Conservation (phyloP, 208 protist species). For the Trypanosoma caninum region DNA sequence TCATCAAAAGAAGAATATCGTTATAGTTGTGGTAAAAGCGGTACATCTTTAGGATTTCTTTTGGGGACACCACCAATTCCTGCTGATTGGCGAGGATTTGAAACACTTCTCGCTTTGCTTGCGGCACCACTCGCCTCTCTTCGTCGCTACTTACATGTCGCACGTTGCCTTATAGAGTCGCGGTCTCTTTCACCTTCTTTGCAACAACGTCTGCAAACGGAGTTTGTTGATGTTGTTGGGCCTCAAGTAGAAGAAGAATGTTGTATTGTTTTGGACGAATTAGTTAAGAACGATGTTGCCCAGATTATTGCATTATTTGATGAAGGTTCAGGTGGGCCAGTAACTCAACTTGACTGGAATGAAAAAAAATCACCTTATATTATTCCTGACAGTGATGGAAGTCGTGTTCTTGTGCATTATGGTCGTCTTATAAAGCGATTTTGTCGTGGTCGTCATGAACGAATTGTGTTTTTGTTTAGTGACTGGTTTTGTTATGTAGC, state of each 20-base stretch:
- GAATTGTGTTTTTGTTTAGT: slow-evolving; percentile 79
- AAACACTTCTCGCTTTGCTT: slow-evolving; percentile 67
- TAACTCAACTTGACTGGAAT: background rate
- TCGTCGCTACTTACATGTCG: slow-evolving; percentile 67
- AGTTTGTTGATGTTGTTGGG: slow-evolving; percentile 47
- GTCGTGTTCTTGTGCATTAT: slow-evolving; percentile 63
- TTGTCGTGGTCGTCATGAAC: slow-evolving; percentile 61
- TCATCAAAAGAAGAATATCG: too few species aligned
- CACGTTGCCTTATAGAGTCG: slow-evolving; percentile 61
- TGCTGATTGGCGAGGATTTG: slow-evolving; percentile 58
- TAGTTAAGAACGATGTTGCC: slow-evolving; percentile 48
- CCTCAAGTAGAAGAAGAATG: slow-evolving; percentile 47
- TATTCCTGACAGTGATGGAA: slow-evolving; percentile 16
- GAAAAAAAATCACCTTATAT: slow-evolving; percentile 17
- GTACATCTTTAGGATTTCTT: background rate
- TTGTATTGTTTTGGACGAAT: slow-evolving; percentile 54
- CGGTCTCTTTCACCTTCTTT: slow-evolving; percentile 31
- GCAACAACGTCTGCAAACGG: slow-evolving; percentile 32
- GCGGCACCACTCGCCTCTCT: slow-evolving; percentile 59
- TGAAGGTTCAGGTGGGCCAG: slow-evolving; percentile 4
- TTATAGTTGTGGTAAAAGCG: background rate
- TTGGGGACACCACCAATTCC: slow-evolving; percentile 40
- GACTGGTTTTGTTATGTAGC: slow-evolving; percentile 82
- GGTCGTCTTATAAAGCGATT: slow-evolving; percentile 64
- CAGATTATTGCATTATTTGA: slow-evolving; percentile 64